Conservation (phyloP, 169 alveolate species). For the Miamiensis avidus region DNA sequence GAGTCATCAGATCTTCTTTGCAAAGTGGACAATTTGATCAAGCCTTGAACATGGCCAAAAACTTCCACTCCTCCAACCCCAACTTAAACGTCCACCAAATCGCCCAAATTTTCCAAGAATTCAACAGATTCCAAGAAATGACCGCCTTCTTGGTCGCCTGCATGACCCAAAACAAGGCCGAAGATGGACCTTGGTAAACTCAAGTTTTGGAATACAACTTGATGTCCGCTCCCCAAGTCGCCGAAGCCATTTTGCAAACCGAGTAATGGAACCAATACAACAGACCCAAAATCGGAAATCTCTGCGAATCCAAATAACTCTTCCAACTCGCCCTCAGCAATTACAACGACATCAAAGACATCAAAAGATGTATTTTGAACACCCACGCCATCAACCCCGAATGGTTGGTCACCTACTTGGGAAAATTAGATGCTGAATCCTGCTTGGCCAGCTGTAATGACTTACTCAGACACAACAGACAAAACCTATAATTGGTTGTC, state of each 20-base stretch:
- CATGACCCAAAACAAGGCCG: constrained; percentile 95
- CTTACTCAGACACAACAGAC: constrained; percentile 88
- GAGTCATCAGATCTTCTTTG: constrained; percentile 60
- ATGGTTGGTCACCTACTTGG: constrained; percentile 64
- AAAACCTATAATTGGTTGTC: constrained; percentile 84
- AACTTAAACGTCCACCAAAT: constrained; percentile 80
- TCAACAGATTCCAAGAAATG: constrained; percentile 94
- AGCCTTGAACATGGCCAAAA: constrained; percentile 81
- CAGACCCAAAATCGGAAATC: constrained; percentile 93
- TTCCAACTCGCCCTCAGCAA: constrained; percentile 96
- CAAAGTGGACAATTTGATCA: constrained; percentile 68
- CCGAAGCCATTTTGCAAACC: constrained; percentile 95
- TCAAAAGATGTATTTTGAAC: constrained; percentile 92
- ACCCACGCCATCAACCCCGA: constrained; percentile 85
- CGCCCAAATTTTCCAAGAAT: constrained; percentile 90
- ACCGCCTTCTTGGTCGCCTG: constrained; percentile 97
- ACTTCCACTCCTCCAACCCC: constrained; percentile 41
- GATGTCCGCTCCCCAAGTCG: constrained; percentile 94
- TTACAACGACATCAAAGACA: constrained; percentile 93
- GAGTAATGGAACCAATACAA: constrained; percentile 97
- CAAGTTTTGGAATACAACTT: constrained; percentile 96
- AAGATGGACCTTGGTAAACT: constrained; percentile 98
- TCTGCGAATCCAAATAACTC: constrained; percentile 98
- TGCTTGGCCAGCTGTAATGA: constrained; percentile 82
- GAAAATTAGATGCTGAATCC: constrained; percentile 67